Evolutionary conservation across 305 asterid species (phyloP).

Genomic region (Solanum hybrid): DNA sequence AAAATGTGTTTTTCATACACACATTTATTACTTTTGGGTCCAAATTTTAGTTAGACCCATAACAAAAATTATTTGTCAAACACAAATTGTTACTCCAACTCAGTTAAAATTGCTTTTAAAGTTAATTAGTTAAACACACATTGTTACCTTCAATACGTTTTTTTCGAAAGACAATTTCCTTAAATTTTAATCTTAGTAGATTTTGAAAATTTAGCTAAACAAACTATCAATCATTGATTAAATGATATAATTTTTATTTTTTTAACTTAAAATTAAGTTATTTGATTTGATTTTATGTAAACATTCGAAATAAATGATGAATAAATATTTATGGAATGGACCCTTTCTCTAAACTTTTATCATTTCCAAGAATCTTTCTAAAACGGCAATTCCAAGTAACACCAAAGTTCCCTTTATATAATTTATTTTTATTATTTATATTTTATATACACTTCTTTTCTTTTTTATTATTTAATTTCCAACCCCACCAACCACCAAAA

Average conservation of each 20-base stretch:
- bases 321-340: neutral
- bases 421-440: neutral
- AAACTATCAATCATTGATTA: neutral
- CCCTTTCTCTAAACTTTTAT: neutral
- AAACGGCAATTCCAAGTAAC: slow-evolving; percentile 10
- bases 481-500: neutral
- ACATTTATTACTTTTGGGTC: neutral
- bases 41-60: neutral
- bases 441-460: neutral
- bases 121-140: neutral
- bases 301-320: neutral
- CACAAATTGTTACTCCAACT: neutral
- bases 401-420: neutral
- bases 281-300: neutral
- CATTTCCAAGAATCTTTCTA: neutral
- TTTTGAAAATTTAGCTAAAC: neutral
- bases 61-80: neutral
- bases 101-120: neutral
- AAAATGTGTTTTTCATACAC: neutral
- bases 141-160: neutral
- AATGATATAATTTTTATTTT: neutral
- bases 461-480: neutral
- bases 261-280: neutral
- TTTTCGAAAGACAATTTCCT: neutral
- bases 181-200: accelerated